Evolutionary conservation across 2,329 filamentous ascomycete species (phyloP).

Genomic region (Claviceps cyperi): DNA sequence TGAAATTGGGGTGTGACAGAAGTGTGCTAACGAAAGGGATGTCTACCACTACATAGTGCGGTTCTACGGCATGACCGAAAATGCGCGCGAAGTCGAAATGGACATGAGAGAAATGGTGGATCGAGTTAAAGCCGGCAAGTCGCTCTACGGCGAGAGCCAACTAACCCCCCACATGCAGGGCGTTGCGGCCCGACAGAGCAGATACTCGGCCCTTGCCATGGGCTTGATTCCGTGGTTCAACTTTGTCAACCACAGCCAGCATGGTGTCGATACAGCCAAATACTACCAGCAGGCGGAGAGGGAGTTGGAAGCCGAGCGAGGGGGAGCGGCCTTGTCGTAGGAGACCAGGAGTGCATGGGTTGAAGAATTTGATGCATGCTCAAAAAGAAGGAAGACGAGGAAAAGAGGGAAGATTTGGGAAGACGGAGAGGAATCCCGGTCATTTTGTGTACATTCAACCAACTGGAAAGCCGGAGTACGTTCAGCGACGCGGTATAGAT

Average conservation of each 20-base stretch:
- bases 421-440: background rate
- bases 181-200: slow-evolving; percentile 79
- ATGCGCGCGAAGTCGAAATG: slow-evolving; percentile 80
- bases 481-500: slow-evolving; percentile 7
- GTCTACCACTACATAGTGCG: slow-evolving; percentile 44
- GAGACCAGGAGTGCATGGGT: slow-evolving; percentile 1
- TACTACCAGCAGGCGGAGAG: slow-evolving; percentile 93
- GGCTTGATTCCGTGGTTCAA: slow-evolving; percentile 93
- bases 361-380: background rate
- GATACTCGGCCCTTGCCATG: slow-evolving; percentile 74
- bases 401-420: background rate
- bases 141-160: slow-evolving; percentile 69
- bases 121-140: slow-evolving; percentile 83
- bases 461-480: slow-evolving; percentile 5
- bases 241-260: slow-evolving; percentile 90
- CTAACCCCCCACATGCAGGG: slow-evolving; percentile 86
- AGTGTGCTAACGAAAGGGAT: background rate
- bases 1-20: background rate
- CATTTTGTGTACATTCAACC: slow-evolving; percentile 3
- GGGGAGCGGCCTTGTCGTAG: background rate
- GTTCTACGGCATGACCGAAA: slow-evolving; percentile 92
- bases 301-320: slow-evolving; percentile 68
- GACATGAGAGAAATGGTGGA: slow-evolving; percentile 98
- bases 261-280: slow-evolving; percentile 95
- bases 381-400: background rate